phyloP scores from a whole-genome alignment of 768 basidiomycete genomes.

The Russula lepida region DNA sequence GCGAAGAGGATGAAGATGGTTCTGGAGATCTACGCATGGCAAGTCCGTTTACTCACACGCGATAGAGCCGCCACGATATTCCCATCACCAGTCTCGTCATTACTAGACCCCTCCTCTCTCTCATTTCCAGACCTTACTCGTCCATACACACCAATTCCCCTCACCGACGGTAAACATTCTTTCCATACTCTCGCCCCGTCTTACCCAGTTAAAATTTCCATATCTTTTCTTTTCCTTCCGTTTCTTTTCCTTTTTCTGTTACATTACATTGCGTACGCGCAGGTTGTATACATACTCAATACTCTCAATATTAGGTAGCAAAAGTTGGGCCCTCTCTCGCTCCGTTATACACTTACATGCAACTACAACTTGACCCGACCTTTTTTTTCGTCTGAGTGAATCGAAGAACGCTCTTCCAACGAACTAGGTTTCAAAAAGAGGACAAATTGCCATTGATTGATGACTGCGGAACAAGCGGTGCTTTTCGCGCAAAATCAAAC shows the following conservation, averaged over 20 bases:
- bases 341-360: slow-evolving; percentile 3
- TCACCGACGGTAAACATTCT: background rate
- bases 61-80: slow-evolving; percentile 2
- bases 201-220: background rate
- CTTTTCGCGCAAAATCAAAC: background rate
- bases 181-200: background rate
- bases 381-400: background rate
- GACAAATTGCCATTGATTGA: background rate
- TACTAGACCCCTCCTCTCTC: background rate
- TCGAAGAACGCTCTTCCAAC: background rate
- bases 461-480: background rate
- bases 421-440: background rate
- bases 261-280: slow-evolving; percentile 13
- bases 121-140: background rate
- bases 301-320: slow-evolving; percentile 15
- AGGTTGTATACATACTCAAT: slow-evolving; percentile 20
- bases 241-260: background rate
- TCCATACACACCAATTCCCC: background rate
- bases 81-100: background rate
- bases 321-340: background rate
- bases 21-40: slow-evolving; percentile 17
- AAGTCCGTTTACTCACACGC: slow-evolving; percentile 8
- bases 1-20: slow-evolving; percentile 11
- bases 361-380: background rate
- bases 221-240: background rate